These are phyloP conservation scores for Lodderomyces pseudojiufengensis DNA, from an alignment of 1,139 yeast genomes.

Conservation along the genomic window DNA sequence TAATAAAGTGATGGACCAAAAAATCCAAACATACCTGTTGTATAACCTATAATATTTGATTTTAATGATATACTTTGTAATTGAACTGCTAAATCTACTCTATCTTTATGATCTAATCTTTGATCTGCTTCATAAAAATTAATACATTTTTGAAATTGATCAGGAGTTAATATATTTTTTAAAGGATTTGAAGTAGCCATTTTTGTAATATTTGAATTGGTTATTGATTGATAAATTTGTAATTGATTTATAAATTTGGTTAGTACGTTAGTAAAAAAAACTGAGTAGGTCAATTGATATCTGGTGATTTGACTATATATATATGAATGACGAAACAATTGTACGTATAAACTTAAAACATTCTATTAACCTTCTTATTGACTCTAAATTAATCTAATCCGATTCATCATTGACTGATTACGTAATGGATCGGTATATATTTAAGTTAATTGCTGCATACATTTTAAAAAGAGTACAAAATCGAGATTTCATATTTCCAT, in stretches of 20 bases:
- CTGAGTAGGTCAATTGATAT: too few species aligned
- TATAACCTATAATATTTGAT: constrained; percentile 27
- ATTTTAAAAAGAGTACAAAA: too few species aligned
- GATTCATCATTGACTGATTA: not conserved
- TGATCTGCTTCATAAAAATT: constrained; percentile 44
- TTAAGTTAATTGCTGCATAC: not conserved
- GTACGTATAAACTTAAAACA: too few species aligned
- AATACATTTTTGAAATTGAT: constrained; percentile 37
- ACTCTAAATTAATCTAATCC: not conserved
- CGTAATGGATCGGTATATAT: not conserved
- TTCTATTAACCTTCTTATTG: too few species aligned
- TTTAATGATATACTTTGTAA: constrained; percentile 24
- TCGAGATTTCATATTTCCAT: too few species aligned
- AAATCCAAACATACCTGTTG: constrained; percentile 23
- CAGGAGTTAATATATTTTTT: constrained; percentile 21
- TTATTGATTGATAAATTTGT: too few species aligned
- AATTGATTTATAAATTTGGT: too few species aligned
- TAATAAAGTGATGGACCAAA: constrained; percentile 25
- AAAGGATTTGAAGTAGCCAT: constrained; percentile 8
- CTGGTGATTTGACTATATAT: too few species aligned
- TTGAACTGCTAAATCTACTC: constrained; percentile 30
- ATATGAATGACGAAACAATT: too few species aligned
- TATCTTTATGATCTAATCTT: constrained; percentile 26
- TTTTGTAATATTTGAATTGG: not conserved
- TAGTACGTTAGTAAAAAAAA: too few species aligned